Evolutionary conservation across 495 filamentous ascomycete species (phyloP).

Genomic region (Mycothermus thermophilus): DNA sequence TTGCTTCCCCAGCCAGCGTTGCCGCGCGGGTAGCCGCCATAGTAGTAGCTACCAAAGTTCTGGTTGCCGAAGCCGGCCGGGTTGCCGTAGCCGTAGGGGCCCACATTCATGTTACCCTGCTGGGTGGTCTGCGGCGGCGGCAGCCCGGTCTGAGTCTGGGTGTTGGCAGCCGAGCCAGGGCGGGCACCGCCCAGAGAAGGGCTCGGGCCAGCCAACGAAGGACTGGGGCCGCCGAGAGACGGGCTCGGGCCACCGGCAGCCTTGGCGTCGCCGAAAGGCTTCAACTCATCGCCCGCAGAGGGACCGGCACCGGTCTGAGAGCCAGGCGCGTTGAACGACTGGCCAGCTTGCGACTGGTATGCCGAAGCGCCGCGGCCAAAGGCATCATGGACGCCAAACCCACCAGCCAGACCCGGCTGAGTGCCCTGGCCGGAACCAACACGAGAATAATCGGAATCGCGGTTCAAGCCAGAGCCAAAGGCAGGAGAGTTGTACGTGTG

Average conservation of each 20-base stretch:
- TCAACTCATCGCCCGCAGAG: constrained; percentile 52
- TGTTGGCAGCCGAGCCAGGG: constrained; percentile 67
- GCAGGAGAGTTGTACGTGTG: constrained; percentile 77
- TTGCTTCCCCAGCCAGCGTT: constrained; percentile 73
- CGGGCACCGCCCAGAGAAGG: constrained; percentile 69
- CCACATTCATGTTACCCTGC: constrained; percentile 34
- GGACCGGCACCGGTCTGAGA: constrained; percentile 34
- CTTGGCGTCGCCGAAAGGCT: constrained; percentile 61
- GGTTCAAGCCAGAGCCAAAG: constrained; percentile 49
- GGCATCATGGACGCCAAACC: constrained; percentile 63
- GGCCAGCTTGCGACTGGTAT: constrained; percentile 48
- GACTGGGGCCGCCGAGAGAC: constrained; percentile 64
- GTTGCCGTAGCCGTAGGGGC: constrained; percentile 53
- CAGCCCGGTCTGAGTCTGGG: constrained; percentile 49
- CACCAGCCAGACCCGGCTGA: constrained; percentile 50
- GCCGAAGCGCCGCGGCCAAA: constrained; percentile 56
- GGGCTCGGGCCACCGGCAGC: constrained; percentile 63
- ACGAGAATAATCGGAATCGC: constrained; percentile 66
- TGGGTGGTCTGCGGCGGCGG: constrained; percentile 62
- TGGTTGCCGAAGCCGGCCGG: constrained; percentile 42
- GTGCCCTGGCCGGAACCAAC: constrained; percentile 59
- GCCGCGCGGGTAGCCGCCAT: constrained; percentile 38
- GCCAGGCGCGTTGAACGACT: constrained; percentile 51
- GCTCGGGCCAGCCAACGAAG: constrained; percentile 78
- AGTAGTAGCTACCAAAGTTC: constrained; percentile 37